Evolutionary conservation across 129 eudicot species (phyloP), one percentile per base, ranked within the genome.

Genomic region (Cynara cardunculus): DNA sequence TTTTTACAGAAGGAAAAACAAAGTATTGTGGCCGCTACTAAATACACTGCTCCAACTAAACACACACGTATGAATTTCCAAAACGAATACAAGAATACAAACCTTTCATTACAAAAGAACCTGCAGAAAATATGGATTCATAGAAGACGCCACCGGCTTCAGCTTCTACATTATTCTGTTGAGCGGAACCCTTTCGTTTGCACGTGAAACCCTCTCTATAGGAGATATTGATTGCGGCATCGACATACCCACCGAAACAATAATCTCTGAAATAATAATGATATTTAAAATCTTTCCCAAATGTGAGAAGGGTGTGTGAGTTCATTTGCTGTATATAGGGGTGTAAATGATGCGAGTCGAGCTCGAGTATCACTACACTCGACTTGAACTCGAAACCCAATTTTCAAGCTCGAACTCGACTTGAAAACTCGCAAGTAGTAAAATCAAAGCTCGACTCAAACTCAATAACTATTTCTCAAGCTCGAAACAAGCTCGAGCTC

Each of bases 181-280:
- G 21, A 87, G 80, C 13, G 89, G 97, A n/a, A 90, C 80, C 76
- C 89, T 81, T 37, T 88, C 90, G 24, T 87, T 89, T 25, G 67
- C 87, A 13, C 81, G 87, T 28, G 86, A 19, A 41, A 74, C 74
- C 71, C 89, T 88, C 83, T 90, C 97, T 75, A 88, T 71, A 1
- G 95, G 93, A 46, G 96, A 81, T 49, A 94, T 91, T 19, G 86
- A 78, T 80, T 88, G 97, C 10, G 98, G 98, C 97, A 94, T 94
- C 7, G 98, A 91, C 97, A 91, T 94, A 49, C 98, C 98, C 77
- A 92, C 97, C 3, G 98, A 94, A 68, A 94, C 97, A 41, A 94
- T 94, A 75, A 94, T 91, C 90, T 94, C 98, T 94, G 97, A 53
- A 88, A 82, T 25, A 31, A 69, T 28, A 35, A 53, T 22, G 39